A percentile compares a stretch with the other conserved stretches of the same genome.
These are phyloP conservation scores for Grosmannia clavigera DNA, from an alignment of 2,329 filamentous ascomycete species.

Conservation along the genomic window DNA sequence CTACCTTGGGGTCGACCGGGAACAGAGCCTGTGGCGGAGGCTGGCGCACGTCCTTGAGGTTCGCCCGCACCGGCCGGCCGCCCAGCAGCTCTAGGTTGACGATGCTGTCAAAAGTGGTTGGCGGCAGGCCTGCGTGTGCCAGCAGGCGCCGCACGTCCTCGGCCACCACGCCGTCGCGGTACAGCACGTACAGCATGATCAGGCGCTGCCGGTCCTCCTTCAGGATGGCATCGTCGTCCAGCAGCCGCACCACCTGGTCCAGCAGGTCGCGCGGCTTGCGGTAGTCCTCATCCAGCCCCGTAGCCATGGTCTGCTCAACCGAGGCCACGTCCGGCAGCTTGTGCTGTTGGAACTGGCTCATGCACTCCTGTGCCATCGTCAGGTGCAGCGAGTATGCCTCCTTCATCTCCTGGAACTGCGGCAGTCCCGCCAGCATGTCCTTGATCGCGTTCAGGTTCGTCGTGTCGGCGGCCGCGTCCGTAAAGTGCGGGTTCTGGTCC, in stretches of 20 bases:
- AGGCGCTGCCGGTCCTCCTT: conserved; percentile 70
- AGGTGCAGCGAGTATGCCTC: conserved; percentile 89
- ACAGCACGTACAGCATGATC: conserved; percentile 74
- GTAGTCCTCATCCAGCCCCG: conserved; percentile 84
- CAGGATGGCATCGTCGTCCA: conserved; percentile 70
- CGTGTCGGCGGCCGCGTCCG: conserved; percentile 55
- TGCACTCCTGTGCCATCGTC: conserved; percentile 94
- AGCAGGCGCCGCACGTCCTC: conserved; percentile 79
- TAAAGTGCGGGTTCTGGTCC: conserved; percentile 83
- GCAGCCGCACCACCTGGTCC: conserved; percentile 71
- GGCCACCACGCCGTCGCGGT: conserved; percentile 69
- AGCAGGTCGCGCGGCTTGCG: conserved; percentile 82
- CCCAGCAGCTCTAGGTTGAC: conserved; percentile 74
- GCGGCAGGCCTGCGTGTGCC: conserved; percentile 67
- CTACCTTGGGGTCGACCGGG: conserved; percentile 43
- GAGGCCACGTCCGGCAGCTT: conserved; percentile 81
- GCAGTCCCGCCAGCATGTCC: conserved; percentile 90
- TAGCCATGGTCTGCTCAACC: conserved; percentile 81
- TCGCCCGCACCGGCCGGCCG: conserved; percentile 48
- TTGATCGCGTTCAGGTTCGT: conserved; percentile 83
- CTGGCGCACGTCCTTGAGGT: conserved; percentile 64
- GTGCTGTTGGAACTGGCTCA: conserved; percentile 78
- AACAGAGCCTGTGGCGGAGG: conserved; percentile 56
- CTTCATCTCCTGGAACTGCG: conserved; percentile 92
- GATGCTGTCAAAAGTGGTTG: conserved; percentile 59